Evolutionary conservation across 768 basidiomycete genomes (phyloP).

Genomic region (Tremella mesenterica): DNA sequence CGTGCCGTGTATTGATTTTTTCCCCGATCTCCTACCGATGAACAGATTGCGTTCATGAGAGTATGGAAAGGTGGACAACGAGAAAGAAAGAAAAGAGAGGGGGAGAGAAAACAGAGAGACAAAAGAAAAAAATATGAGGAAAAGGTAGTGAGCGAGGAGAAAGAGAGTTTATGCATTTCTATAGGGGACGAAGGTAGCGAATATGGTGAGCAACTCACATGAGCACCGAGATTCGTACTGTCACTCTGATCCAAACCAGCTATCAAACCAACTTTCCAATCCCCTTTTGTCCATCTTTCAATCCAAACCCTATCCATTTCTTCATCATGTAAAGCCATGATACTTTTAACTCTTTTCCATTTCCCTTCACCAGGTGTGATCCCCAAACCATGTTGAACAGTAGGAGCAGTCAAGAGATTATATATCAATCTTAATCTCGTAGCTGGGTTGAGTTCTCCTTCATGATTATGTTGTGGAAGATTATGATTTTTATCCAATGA

Average conservation of each 20-base stretch:
- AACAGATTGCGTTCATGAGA: no score
- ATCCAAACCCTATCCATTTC: constrained; percentile 42
- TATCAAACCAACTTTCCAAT: constrained; percentile 34
- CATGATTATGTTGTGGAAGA: constrained; percentile 53
- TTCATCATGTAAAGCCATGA: constrained; percentile 77
- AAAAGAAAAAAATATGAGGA: no score
- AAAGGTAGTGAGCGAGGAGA: no score
- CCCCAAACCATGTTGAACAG: constrained; percentile 72
- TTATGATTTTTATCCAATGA: constrained; percentile 47
- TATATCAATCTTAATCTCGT: constrained; percentile 36
- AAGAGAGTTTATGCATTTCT: no score
- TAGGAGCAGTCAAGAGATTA: constrained; percentile 47
- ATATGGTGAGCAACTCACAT: constrained; percentile 19
- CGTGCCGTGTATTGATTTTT: no score
- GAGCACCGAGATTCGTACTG: constrained; percentile 19
- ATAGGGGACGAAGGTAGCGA: no score
- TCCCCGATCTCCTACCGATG: no score
- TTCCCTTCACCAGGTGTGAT: constrained; percentile 61
- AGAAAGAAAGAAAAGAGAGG: no score
- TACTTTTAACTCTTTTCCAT: constrained; percentile 72
- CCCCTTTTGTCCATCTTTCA: constrained; percentile 33
- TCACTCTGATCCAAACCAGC: constrained; percentile 19
- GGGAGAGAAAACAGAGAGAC: no score
- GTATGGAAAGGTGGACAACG: no score
- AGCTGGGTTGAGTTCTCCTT: constrained; percentile 49